Base-by-base conservation (phyloP, 805 yeast genomes). In the Saccharomyces eubayanus region DNA sequence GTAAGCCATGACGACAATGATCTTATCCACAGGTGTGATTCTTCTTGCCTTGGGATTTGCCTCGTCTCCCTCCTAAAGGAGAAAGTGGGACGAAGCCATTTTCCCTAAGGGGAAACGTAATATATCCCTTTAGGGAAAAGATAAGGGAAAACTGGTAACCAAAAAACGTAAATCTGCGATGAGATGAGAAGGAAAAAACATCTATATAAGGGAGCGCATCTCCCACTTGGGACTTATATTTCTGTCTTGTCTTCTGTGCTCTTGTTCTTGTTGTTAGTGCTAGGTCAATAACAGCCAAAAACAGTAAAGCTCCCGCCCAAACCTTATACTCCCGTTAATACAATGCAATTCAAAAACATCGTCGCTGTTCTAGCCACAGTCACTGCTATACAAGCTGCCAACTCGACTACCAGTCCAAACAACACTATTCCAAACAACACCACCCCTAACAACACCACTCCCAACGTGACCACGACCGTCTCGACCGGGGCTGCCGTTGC, bases 331-430 rank as follows among this genome's bases (percentile, higher is more conserved):
- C 31, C 45, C 54, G 41, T 50, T 41, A 51, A 54, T 2, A 72
- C 53, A 79, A 85, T 85, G 90, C 89, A 85, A 82, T 82, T 84
- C 85, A 77, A 80, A 70, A 73, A 80, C 72, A 75, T 84, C 70
- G 73, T 82, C 72, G 76, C 83, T 72, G 81, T 87, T 67, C 77
- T 84, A 72, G 83, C 89, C 73, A 82, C 87, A 62, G 81, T 76
- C 63, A 76, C 88, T 62, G 84, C 82, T 65, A 89, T 79, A 66
- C 79, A 81, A 67, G 88, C 89, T 65, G 82, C 82, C 59, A 76
- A 75, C 77, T 29, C 62, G 24, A 29, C 57, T 43, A 56, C 50
- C 56, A 27, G 5, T 65, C 76, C 81, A 52, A 64, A 72, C 65
- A 66, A 74, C 57, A 73, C 86, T 54, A 64, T 72, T 67, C 43